Evolutionary conservation across 805 yeast species (phyloP), one percentile per base, ranked within the genome.

Genomic region (Schwanniomyces vanrijiae): DNA sequence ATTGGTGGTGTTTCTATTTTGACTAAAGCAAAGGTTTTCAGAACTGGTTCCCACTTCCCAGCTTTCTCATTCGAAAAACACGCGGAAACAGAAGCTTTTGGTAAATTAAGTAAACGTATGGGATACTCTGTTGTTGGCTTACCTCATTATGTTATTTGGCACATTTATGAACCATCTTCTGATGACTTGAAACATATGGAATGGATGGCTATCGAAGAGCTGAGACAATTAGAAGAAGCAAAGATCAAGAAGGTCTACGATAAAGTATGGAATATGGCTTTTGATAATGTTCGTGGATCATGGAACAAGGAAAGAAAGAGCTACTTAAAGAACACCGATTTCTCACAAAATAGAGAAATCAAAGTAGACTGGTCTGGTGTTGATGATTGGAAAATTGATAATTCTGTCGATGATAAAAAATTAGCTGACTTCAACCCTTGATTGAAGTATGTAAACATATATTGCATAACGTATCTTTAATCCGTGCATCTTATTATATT

Each of bases 61-160:
- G 98, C 97, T 1, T 92, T 92, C 63, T 88, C 97, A 31, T 92
- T 90, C 68, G 88, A 89, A 66, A 90, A 89, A 58, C 98, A 94
- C 64, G 99, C 98, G 3, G 99, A 92, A 64, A 92, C 98, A 1
- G 98, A 94, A 68, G 98, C 96, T 0, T 92, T 94, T 66, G 99
- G 96, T 39, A 90, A 88, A 62, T 76, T 92, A 75, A 82, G 89
- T 56, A 84, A 88, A 55, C 75, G 85, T 52, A 89, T 92, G 96
- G 91, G 92, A 4, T 88, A 80, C 64, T 76, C 84, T 20, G 97
- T 92, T 20, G 78, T 85, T 50, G 98, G 98, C 0, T 76, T 92
- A 56, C 96, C 97, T 10, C 97, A 92, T 69, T 92, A 92, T 64
- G 95, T 90, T 28, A 86, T 92, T 46, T 92, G 98, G 98, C 97